Evolutionary conservation across 345 rosid species (phyloP).

Genomic region (Adansonia digitata): DNA sequence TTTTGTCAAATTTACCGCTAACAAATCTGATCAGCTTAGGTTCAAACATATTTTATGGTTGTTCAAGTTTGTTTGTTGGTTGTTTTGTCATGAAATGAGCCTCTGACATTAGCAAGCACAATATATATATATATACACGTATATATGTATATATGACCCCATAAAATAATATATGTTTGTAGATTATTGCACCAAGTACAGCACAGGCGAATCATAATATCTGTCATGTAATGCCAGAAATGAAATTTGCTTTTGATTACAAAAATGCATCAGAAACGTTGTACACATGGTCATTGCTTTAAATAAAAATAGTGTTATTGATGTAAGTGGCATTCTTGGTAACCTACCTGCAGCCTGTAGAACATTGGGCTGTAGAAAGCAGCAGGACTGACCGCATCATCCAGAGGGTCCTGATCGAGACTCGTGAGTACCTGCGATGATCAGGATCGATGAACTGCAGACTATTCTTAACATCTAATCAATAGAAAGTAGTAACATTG

Average conservation of each 20-base stretch:
- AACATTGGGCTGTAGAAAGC: conserved; percentile 14
- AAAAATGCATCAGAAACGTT: conserved; percentile 7
- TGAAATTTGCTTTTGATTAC: conserved; percentile 8
- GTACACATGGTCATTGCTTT: conserved; percentile 5
- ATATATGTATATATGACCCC: neutral
- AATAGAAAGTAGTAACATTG: conserved; percentile 19
- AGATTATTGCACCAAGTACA: neutral
- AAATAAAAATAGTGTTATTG: conserved; percentile 2
- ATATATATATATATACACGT: too few relatives aligned
- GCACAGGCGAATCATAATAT: neutral
- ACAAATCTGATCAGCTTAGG: too few relatives aligned
- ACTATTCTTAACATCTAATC: conserved; percentile 20
- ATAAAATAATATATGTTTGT: neutral
- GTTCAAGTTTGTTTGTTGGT: too few relatives aligned
- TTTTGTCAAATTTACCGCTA: too few relatives aligned
- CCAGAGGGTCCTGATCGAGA: conserved; percentile 14
- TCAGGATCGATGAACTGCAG: conserved; percentile 15
- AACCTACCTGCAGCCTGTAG: neutral
- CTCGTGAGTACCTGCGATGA: conserved; percentile 19
- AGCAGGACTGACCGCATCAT: conserved; percentile 20
- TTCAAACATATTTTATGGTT: too few relatives aligned
- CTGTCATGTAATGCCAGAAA: conserved; percentile 6
- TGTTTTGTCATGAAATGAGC: too few relatives aligned
- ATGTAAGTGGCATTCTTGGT: neutral
- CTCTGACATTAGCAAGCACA: too few relatives aligned